Conservation (phyloP, 768 basidiomycete genomes). For the Guyanaporus albipodus region DNA sequence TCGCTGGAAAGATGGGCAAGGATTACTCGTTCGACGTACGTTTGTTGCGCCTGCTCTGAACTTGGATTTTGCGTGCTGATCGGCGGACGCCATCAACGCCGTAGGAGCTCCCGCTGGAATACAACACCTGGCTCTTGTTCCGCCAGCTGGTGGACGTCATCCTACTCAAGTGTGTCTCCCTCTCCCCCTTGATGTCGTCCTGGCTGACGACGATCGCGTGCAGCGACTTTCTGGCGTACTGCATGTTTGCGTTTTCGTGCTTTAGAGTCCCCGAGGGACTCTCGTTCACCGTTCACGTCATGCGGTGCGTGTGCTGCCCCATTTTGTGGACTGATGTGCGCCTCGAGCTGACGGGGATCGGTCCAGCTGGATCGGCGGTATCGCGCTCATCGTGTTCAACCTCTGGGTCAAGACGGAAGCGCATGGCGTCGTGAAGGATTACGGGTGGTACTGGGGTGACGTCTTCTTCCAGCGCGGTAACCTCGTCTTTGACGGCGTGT, state of each 20-base stretch:
- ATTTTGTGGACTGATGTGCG: too few species aligned
- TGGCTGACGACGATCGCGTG: constrained; percentile 3
- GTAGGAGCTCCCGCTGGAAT: constrained; percentile 88
- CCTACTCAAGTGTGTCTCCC: constrained; percentile 75
- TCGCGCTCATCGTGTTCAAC: constrained; percentile 87
- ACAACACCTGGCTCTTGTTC: constrained; percentile 96
- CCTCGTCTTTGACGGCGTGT: constrained; percentile 96
- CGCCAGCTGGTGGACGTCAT: constrained; percentile 95
- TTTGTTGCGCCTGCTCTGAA: constrained; percentile 15
- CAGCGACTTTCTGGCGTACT: constrained; percentile 93
- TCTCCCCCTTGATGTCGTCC: not conserved
- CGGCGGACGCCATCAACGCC: not conserved
- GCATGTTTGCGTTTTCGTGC: constrained; percentile 92
- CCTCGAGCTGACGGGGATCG: too few species aligned
- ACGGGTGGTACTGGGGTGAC: constrained; percentile 98
- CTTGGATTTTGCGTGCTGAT: constrained; percentile 8
- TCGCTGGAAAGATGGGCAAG: constrained; percentile 90
- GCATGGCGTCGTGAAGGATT: constrained; percentile 96
- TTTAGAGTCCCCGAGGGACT: constrained; percentile 82
- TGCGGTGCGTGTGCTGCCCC: constrained; percentile 62
- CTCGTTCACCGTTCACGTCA: constrained; percentile 65
- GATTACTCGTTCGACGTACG: constrained; percentile 90
- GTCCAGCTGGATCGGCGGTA: constrained; percentile 87
- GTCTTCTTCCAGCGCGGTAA: constrained; percentile 91
- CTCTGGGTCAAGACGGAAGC: constrained; percentile 99